phyloP scores from a whole-genome alignment of 192 early-diverging fungal genomes.

The Backusella macrospora region DNA sequence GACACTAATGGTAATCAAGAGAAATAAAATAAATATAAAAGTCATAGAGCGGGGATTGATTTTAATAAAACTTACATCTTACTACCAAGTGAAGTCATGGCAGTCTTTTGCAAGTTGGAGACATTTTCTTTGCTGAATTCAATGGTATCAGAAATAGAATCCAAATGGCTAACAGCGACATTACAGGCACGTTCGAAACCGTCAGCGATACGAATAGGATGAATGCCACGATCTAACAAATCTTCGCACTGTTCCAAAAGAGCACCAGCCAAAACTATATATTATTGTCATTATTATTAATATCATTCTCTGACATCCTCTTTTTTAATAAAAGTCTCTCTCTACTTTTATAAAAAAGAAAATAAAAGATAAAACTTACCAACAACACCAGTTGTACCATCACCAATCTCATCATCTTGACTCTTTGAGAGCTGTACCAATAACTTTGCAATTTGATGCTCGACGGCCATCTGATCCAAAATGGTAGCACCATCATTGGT shows the following conservation, averaged over 20 bases:
- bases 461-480: constrained; percentile 95
- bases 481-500: constrained; percentile 99
- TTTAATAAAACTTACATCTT: constrained; percentile 80
- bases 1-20: constrained; percentile 60
- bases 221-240: constrained; percentile 94
- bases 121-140: constrained; percentile 82
- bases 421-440: constrained; percentile 96
- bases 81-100: constrained; percentile 96
- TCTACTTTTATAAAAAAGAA: neutral
- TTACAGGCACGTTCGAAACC: constrained; percentile 98
- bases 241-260: constrained; percentile 96
- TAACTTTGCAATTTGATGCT: constrained; percentile 98
- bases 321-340: neutral
- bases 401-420: constrained; percentile 99
- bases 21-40: neutral
- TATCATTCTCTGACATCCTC: neutral
- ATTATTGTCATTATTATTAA: neutral
- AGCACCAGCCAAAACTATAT: constrained; percentile 92
- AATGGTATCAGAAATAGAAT: constrained; percentile 90
- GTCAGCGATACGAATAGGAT: constrained; percentile 98
- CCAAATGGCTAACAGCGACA: constrained; percentile 90
- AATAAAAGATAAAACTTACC: constrained; percentile 55
- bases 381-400: constrained; percentile 99
- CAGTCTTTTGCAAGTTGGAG: constrained; percentile 87
- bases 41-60: neutral